Evolutionary conservation across 2,329 filamentous ascomycete genomes (phyloP).

Genomic region (Aspergillus puulaauensis): DNA sequence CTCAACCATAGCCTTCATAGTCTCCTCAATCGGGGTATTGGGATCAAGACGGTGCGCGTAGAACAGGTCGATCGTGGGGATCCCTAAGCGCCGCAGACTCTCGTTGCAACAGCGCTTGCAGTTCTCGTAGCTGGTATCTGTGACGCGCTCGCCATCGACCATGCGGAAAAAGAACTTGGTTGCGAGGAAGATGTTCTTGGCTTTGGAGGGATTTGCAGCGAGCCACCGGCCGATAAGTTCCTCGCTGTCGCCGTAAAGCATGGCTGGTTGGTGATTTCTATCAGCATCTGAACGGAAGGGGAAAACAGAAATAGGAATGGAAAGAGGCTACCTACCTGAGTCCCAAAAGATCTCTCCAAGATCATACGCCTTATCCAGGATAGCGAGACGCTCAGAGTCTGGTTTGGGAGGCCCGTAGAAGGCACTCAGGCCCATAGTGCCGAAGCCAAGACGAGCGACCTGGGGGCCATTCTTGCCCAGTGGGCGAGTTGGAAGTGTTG

Average conservation of each 20-base stretch:
- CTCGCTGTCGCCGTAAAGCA: slow-evolving; percentile 49
- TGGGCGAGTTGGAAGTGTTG: slow-evolving; percentile 21
- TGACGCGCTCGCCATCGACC: slow-evolving; percentile 12
- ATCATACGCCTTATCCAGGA: slow-evolving; percentile 48
- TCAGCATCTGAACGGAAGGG: no score
- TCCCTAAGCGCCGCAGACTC: slow-evolving; percentile 42
- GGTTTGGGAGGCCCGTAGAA: slow-evolving; percentile 30
- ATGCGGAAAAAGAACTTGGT: slow-evolving; percentile 50
- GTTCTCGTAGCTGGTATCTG: slow-evolving; percentile 43
- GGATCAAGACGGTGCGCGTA: slow-evolving; percentile 48
- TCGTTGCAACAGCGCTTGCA: slow-evolving; percentile 41
- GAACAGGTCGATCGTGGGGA: slow-evolving; percentile 49
- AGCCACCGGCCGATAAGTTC: slow-evolving; percentile 53
- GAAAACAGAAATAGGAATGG: background rate
- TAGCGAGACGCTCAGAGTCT: slow-evolving; percentile 45
- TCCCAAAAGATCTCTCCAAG: slow-evolving; percentile 48
- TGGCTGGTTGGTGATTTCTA: slow-evolving; percentile 13
- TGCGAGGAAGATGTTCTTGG: slow-evolving; percentile 52
- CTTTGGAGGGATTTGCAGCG: slow-evolving; percentile 39
- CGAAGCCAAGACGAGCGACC: slow-evolving; percentile 29
- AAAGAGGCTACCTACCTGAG: slow-evolving; percentile 25
- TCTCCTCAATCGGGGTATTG: slow-evolving; percentile 38
- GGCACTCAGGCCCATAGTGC: slow-evolving; percentile 27
- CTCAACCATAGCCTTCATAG: slow-evolving; percentile 45
- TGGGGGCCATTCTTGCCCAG: slow-evolving; percentile 29